Percentiles rank a stretch among this genome's conserved stretches.
These are phyloP conservation scores for Fusarium newnesense DNA, from an alignment of 2,329 filamentous ascomycete genomes.

Conservation along the genomic window DNA sequence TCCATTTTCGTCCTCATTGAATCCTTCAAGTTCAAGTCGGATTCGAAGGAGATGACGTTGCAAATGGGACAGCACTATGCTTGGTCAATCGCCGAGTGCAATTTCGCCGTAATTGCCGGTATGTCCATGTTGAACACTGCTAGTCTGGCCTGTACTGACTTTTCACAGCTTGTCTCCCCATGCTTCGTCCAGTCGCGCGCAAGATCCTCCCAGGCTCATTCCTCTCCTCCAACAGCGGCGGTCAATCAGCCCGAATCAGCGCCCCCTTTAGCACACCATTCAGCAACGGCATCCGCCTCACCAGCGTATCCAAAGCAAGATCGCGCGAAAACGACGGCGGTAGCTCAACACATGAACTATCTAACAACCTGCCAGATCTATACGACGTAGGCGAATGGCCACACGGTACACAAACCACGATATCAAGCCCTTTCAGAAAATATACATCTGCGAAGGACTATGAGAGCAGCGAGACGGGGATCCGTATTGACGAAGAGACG, in stretches of 20 bases:
- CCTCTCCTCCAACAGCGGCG: conserved; percentile 23
- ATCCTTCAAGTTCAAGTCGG: conserved; percentile 35
- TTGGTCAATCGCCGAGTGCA: conserved; percentile 47
- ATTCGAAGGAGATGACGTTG: conserved; percentile 39
- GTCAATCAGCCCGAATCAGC: conserved; percentile 17
- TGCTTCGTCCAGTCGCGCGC: conserved; percentile 37
- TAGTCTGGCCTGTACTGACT: neutral
- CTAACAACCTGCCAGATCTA: conserved; percentile 14
- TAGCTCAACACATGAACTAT: conserved; percentile 31
- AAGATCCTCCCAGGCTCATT: conserved; percentile 35
- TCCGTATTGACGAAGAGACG: conserved; percentile 25
- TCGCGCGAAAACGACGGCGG: conserved; percentile 22
- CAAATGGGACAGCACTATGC: conserved; percentile 42
- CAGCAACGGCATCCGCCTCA: conserved; percentile 31
- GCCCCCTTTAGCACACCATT: conserved; percentile 17
- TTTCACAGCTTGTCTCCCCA: conserved; percentile 33
- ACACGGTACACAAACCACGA: conserved; percentile 19
- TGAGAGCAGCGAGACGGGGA: conserved; percentile 15
- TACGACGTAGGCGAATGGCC: conserved; percentile 27
- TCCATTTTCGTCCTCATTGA: conserved; percentile 44
- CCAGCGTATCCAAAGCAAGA: conserved; percentile 20
- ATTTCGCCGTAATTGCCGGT: conserved; percentile 46
- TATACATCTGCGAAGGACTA: conserved; percentile 30
- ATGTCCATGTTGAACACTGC: neutral
- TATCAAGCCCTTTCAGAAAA: conserved; percentile 32